Base-by-base conservation (phyloP, 2,329 filamentous ascomycete genomes). In the Sporothrix dimorphospora region DNA sequence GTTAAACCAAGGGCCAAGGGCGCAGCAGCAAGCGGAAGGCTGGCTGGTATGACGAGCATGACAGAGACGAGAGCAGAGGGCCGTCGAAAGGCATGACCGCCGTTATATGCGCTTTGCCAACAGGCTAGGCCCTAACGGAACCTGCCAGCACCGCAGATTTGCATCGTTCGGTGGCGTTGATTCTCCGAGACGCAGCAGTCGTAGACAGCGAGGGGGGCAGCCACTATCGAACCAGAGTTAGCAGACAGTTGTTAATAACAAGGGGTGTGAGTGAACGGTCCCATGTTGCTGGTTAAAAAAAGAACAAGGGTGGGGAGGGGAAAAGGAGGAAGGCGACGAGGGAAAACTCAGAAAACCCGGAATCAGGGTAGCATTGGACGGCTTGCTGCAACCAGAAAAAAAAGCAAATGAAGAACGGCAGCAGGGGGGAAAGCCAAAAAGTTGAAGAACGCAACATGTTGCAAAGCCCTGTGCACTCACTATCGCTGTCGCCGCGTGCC, bases 351-450 rank as follows among this genome's bases (percentile, higher is more conserved):
- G 74, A 74, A 78, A 79, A 78, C 78, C 77, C 76, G 77, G 77
- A 78, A 78, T 76, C 75, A 78, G 76, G 76, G 78, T 79, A 73
- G 71, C 76, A 79, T 78, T 73, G 71, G 59, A 73, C 75, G 74
- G 73, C 40, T 12, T 38, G 42, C 24, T 70, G 42, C 42, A 40
- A 53, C 69, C 69, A 70, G 7, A 61, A 42, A 59, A 59, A 38
- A 11, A 63, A 9, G 40, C 40, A 47, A 24, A n/a, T 45, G 24
- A 59, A n/a, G 16, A 8, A 27, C 59, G 59, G 59, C 38, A 65
- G 40, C 11, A 51, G 21, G 19, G n/a, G 21, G 27, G 8, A 47
- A 21, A 24, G 24, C 7, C 38, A 30, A n/a, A n/a, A n/a, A n/a
- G n/a, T n/a, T 27, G 38, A 59, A 21, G 30, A 40, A n/a, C 27